phyloP scores from a whole-genome alignment of 805 yeast genomes.

The Saturnispora zaruensis region DNA sequence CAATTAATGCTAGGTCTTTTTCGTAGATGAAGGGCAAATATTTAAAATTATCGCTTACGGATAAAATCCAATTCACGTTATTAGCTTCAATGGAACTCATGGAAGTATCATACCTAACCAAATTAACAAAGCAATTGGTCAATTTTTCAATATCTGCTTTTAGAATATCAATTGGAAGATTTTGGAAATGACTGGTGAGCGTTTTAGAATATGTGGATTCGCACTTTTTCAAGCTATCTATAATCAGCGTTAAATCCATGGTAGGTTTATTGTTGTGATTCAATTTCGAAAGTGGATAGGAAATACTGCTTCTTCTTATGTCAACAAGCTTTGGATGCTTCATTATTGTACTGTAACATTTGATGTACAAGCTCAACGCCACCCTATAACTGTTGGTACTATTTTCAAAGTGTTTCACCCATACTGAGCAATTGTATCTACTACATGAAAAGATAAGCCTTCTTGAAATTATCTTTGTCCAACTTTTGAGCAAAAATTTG shows the following conservation, averaged over 20 bases:
- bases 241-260: neutral
- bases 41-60: conserved; percentile 7
- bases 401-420: conserved; percentile 2
- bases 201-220: neutral
- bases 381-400: conserved; percentile 13
- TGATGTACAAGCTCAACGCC: conserved; percentile 18
- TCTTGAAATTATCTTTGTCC: conserved; percentile 4
- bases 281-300: conserved; percentile 31
- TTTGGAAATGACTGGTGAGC: neutral
- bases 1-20: conserved; percentile 16
- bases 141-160: conserved; percentile 9
- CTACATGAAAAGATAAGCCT: conserved; percentile 2
- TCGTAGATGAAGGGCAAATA: conserved; percentile 10
- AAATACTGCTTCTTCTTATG: conserved; percentile 41
- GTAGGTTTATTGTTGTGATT: neutral
- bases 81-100: neutral
- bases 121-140: conserved; percentile 8
- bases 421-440: neutral
- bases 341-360: conserved; percentile 27
- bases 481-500: neutral
- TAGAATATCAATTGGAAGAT: conserved; percentile 6
- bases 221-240: conserved; percentile 3
- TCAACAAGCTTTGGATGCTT: conserved; percentile 42
- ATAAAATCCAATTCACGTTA: neutral
- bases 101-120: conserved; percentile 6